These are phyloP conservation scores for Boletus mariae DNA, from an alignment of 1,284 basidiomycete genomes.

Conservation along the genomic window DNA sequence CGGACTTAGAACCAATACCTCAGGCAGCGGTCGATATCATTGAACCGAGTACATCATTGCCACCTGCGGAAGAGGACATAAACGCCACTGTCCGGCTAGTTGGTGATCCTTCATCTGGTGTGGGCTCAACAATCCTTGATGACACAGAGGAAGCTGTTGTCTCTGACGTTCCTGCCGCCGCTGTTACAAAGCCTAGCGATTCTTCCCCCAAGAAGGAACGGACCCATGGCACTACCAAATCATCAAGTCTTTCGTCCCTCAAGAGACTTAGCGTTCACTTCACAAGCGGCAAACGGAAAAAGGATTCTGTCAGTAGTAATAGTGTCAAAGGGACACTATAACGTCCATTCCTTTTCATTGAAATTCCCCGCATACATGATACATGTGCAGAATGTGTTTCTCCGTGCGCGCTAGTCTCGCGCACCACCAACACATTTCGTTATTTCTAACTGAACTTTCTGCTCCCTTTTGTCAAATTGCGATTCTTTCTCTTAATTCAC, in stretches of 20 bases:
- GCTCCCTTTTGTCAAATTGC: slow-evolving; percentile 5
- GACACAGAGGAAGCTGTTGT: slow-evolving; percentile 14
- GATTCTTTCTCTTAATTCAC: slow-evolving; percentile 9
- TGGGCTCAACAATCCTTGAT: slow-evolving; percentile 22
- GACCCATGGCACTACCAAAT: slow-evolving; percentile 51
- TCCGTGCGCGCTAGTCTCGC: slow-evolving; percentile 14
- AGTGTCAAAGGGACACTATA: slow-evolving; percentile 29
- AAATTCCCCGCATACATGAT: slow-evolving; percentile 1
- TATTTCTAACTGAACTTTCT: slow-evolving; percentile 6
- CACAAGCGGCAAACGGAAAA: slow-evolving; percentile 44
- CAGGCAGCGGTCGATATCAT: not conserved
- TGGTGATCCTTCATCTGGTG: slow-evolving; percentile 43
- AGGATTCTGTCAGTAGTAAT: slow-evolving; percentile 46
- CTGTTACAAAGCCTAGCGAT: not conserved
- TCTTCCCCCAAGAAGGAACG: slow-evolving; percentile 9
- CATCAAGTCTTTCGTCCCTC: slow-evolving; percentile 47
- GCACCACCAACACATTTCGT: slow-evolving; percentile 5
- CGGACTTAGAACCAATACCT: slow-evolving; percentile 2
- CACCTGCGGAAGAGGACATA: slow-evolving; percentile 10
- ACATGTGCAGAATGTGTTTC: slow-evolving; percentile 15
- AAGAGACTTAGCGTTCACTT: slow-evolving; percentile 48
- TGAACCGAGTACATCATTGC: slow-evolving; percentile 7
- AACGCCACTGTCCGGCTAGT: slow-evolving; percentile 54
- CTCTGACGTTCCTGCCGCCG: not conserved
- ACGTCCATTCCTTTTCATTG: slow-evolving; percentile 17